Conservation (phyloP, 805 yeast species). For the Wickerhamomyces alni region DNA sequence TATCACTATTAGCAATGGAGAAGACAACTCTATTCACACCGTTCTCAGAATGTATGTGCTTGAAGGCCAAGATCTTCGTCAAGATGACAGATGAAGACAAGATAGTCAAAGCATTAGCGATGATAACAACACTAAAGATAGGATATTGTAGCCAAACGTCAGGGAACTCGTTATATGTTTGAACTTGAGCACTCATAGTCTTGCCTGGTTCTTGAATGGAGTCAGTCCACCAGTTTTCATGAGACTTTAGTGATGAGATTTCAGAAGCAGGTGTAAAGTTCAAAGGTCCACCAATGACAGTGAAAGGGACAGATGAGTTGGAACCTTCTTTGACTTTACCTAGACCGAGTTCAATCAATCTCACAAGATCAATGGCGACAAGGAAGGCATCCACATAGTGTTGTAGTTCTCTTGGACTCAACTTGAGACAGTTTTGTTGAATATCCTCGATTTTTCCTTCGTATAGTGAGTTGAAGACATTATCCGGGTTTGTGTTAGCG, state of each 20-base stretch:
- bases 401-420: conserved; percentile 22
- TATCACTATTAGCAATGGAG: conserved; percentile 6
- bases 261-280: conserved; percentile 21
- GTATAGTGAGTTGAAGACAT: conserved; percentile 21
- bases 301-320: conserved; percentile 12
- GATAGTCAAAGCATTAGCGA: conserved; percentile 26
- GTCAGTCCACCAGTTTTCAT: conserved; percentile 23
- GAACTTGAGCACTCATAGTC: conserved; percentile 15
- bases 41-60: neutral
- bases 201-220: conserved; percentile 19
- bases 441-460: conserved; percentile 19
- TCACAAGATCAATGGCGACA: conserved; percentile 26
- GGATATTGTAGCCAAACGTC: conserved; percentile 39
- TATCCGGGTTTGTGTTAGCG: conserved; percentile 21
- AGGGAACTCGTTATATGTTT: conserved; percentile 20
- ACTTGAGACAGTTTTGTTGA: conserved; percentile 7
- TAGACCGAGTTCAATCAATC: conserved; percentile 33
- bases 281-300: conserved; percentile 27
- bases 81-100: conserved; percentile 25
- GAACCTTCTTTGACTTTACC: conserved; percentile 28
- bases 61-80: conserved; percentile 15
- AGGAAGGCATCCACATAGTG: conserved; percentile 26
- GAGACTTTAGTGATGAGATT: conserved; percentile 15
- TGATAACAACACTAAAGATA: conserved; percentile 22
- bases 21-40: conserved; percentile 6